Evolutionary conservation across 768 basidiomycete genomes (phyloP).

Genomic region (Russula olivacea): DNA sequence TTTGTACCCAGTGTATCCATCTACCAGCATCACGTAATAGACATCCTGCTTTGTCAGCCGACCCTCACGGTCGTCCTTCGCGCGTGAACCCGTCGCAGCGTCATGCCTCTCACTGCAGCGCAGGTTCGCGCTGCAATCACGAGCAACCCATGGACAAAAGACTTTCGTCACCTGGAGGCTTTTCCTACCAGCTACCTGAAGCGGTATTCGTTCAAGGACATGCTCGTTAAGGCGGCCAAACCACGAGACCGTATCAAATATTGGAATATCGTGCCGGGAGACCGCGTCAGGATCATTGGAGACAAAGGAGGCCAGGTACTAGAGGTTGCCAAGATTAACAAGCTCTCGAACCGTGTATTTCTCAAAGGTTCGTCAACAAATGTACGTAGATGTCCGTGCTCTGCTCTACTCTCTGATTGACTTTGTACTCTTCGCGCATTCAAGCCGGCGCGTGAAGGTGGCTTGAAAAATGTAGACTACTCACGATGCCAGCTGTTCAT

Average conservation of each 20-base stretch:
- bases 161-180: conserved; percentile 59
- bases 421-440: conserved; percentile 26
- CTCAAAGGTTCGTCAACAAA: conserved; percentile 44
- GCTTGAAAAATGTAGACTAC: conserved; percentile 43
- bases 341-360: conserved; percentile 61
- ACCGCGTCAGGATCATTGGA: conserved; percentile 65
- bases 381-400: conserved; percentile 24
- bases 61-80: no score
- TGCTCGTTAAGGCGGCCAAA: conserved; percentile 46
- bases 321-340: conserved; percentile 70
- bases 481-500: conserved; percentile 75
- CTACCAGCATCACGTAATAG: neutral
- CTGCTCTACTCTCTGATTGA: neutral
- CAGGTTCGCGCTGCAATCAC: conserved; percentile 23
- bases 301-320: conserved; percentile 54
- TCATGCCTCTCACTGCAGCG: conserved; percentile 20
- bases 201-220: conserved; percentile 40
- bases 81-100: no score
- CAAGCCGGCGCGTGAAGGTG: conserved; percentile 20
- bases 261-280: conserved; percentile 87
- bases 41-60: conserved; percentile 12
- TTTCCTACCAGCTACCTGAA: conserved; percentile 52
- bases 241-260: conserved; percentile 69
- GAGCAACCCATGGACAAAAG: conserved; percentile 47
- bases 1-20: conserved; percentile 22